Conservation (phyloP, 441 rosid genomes). For the Mallotus japonicus region DNA sequence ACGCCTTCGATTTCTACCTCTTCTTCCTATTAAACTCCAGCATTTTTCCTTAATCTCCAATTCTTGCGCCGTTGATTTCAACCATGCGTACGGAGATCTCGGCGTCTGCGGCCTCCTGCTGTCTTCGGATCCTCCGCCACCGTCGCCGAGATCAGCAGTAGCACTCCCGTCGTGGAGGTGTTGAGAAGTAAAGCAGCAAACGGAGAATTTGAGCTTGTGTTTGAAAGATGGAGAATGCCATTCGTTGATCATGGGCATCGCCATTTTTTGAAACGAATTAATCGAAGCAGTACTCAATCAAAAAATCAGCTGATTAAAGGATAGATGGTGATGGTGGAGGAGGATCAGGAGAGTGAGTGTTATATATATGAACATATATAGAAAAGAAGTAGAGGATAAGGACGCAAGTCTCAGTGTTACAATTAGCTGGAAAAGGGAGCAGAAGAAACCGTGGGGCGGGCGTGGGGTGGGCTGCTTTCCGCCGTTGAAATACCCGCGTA, state of each 20-base stretch:
- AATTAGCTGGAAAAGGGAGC: neutral
- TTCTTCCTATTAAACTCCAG: constrained; percentile 33
- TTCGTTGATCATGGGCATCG: constrained; percentile 19
- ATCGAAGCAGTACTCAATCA: too few species aligned
- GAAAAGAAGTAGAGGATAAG: constrained; percentile 16
- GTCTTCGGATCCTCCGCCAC: constrained; percentile 6
- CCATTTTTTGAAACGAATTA: too few species aligned
- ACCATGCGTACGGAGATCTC: constrained; percentile 41
- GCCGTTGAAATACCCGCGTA: neutral
- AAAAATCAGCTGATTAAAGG: too few species aligned
- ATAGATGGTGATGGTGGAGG: neutral
- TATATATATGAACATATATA: neutral
- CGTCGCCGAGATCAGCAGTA: neutral
- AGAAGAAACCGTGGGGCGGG: constrained; percentile 31
- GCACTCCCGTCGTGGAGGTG: constrained; percentile 7
- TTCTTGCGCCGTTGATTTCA: constrained; percentile 44
- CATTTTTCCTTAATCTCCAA: constrained; percentile 46
- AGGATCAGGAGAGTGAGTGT: neutral
- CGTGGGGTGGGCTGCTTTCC: constrained; percentile 20
- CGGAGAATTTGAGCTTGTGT: constrained; percentile 38
- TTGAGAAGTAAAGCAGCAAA: constrained; percentile 44
- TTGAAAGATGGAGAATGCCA: constrained; percentile 21
- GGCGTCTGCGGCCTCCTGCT: constrained; percentile 32
- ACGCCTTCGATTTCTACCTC: constrained; percentile 34
- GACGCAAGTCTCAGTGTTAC: neutral